A percentile compares a stretch with the other conserved stretches of the same genome.
Conservation (phyloP, 495 filamentous ascomycete genomes). For the Penicillium roqueforti region DNA sequence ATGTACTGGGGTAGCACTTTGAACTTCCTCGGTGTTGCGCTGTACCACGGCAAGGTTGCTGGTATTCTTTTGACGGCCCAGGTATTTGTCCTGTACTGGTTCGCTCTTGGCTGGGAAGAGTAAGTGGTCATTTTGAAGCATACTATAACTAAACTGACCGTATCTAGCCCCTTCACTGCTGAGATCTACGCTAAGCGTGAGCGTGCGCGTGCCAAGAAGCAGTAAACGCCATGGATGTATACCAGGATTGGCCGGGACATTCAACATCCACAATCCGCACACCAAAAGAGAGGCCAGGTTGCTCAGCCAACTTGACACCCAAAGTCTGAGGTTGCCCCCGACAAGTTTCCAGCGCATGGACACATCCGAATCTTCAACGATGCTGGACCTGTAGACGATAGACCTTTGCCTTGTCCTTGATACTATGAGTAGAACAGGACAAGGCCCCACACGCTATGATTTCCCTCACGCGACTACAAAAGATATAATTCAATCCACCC, state of each 20-base stretch:
- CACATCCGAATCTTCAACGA: slow-evolving; percentile 31
- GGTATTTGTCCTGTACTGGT: slow-evolving; percentile 74
- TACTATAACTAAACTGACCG: slow-evolving; percentile 16
- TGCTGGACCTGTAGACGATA: slow-evolving; percentile 27
- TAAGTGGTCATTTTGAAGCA: slow-evolving; percentile 32
- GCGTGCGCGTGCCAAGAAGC: slow-evolving; percentile 43
- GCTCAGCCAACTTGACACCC: slow-evolving; percentile 1
- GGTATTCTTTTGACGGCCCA: slow-evolving; percentile 70
- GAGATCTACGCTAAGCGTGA: slow-evolving; percentile 89
- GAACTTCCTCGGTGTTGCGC: slow-evolving; percentile 86
- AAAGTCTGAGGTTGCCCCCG: slow-evolving; percentile 1
- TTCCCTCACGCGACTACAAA: slow-evolving; percentile 27
- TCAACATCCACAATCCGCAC: slow-evolving; percentile 36
- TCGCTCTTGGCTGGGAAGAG: slow-evolving; percentile 89
- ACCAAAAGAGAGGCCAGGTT: slow-evolving; percentile 8
- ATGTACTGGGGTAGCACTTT: slow-evolving; percentile 97
- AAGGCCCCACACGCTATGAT: slow-evolving; percentile 7
- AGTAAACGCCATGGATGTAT: slow-evolving; percentile 24
- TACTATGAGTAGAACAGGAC: slow-evolving; percentile 1
- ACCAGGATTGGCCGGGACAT: slow-evolving; percentile 24
- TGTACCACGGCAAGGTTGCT: slow-evolving; percentile 84
- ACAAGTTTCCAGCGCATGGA: slow-evolving; percentile 16
- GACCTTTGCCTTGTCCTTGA: slow-evolving; percentile 9
- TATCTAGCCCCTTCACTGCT: slow-evolving; percentile 77
- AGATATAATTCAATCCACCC: slow-evolving; percentile 14